Base-by-base conservation (phyloP, 441 rosid species). In the Pelargonium citronellum region DNA sequence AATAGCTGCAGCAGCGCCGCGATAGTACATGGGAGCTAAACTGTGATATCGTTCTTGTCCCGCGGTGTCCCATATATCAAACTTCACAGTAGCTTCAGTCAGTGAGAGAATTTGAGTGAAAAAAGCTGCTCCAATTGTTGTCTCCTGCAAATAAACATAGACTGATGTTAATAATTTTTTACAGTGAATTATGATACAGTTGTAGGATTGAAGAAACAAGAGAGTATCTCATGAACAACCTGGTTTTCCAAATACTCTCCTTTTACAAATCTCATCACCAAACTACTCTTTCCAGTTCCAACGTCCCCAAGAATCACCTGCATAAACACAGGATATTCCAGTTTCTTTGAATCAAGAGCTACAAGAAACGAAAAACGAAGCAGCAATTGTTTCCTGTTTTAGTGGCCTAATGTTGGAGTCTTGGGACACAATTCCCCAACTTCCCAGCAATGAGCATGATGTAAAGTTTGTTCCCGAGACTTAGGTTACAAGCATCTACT, bases 41-140 rank as follows among this genome's bases (percentile, higher is more conserved):
- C 95, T 89, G 70, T 87, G 88, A 75, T 90, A 90, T 51, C 96
- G 72, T 71, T 90, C 96, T 79, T 90, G 96, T 37, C 92, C 96
- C 10, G 96, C 92, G 0, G 91, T 87, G 77, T 90, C 96, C 92
- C 96, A 90, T 80, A 90, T 84, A 69, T 90, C 96, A 80, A 90
- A 90, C 76, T 90, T 90, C 55, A 90, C 68, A 55, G 90, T 85
- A 3, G 81, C 87, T 71, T 87, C 92, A 24, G 82, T 86, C 65
- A 90, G 67, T 3, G 91, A 84, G 75, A 90, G 57, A 75, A 90
- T 89, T 79, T 87, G 88, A 70, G 91, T 90, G 81, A 89, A 86
- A 81, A 87, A 89, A 39, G 96, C 96, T 8, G 96, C 96, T 62
- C 92, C 92, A 16, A 87, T 89, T 13, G 96, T 90, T 27, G 96